Evolutionary conservation across 805 yeast genomes (phyloP), one percentile per base, ranked within the genome.

Genomic region (Brettanomyces bruxellensis): DNA sequence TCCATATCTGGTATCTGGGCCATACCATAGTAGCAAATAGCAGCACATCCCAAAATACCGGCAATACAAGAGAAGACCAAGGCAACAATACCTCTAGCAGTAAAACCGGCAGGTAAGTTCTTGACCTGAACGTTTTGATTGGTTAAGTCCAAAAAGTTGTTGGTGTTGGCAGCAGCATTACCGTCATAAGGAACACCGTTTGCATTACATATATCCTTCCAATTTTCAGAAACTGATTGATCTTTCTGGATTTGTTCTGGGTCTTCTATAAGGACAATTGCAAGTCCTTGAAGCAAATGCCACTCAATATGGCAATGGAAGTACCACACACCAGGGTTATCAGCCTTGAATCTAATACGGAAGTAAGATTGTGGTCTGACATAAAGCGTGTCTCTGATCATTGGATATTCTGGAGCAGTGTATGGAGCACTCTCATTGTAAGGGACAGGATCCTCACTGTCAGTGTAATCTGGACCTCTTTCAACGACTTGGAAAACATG

Each of bases 301-400:
- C 99, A 91, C 65, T 93, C 98, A 59, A 93, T 85, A 65, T 91
- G 99, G 69, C 99, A 91, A 71, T 91, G 99, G 95, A 93, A 93
- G 66, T 82, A 78, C 99, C 98, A 91, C 40, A 90, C 90, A 71
- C 99, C 99, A 32, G 98, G 99, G 66, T 93, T 93, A 63, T 85
- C 82, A 45, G 98, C 95, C 60, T 76, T 78, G 74, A 89, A 91
- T 62, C 98, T 78, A 51, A 91, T 60, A 32, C 87, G 90, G 59
- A 89, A 75, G 69, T 86, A 82, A 2, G 96, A 89, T 61, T 86
- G 86, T 25, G 95, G 89, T 61, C 80, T 76, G 41, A 86, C 86
- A 57, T 80, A 83, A 9, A 84, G 68, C 8, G 85, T 78, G 64
- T 93, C 99, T 71, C 99, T 82, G 49, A 78, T 69, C 81, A 86